Base-by-base conservation (phyloP, 768 basidiomycete genomes). In the Mycena sanguinolenta region DNA sequence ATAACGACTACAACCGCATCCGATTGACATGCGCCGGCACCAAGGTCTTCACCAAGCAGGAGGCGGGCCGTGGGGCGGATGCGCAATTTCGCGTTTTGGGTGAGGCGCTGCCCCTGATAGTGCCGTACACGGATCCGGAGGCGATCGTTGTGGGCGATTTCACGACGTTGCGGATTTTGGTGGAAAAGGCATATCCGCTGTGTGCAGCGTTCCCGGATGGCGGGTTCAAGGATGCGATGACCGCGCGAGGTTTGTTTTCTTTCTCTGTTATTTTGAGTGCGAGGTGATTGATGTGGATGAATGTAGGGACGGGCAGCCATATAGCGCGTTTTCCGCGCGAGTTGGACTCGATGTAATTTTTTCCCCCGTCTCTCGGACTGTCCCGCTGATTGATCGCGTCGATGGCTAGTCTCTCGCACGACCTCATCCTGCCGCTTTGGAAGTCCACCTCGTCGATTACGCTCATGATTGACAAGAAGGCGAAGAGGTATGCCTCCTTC, bases 401-500 rank as follows among this genome's bases (percentile, higher is more conserved):
- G 7, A n/a, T 46, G 23, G 64, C 8, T 61, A 96, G 93, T 7
- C 83, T 95, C 39, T 83, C 87, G n/a, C 90, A 94, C 73, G 91
- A 95, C 60, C 85, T 99, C 28, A 80, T 92, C n/a, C 82, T 98
- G n/a, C 97, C 98, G 0, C 87, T 99, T 60, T 99, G 97, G 98
- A 96, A 95, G 81, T 96, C 95, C 2, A 92, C 92, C 67, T 89
- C 91, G 16, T 97, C 96, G 0, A 78, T 97, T 61, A 90, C 92
- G 0, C 84, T 99, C 67, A 96, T 99, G 95, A 90, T 98, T 63
- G 96, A 99, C 82, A 99, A 99, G 81, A 94, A 94, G 77, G 95
- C 96, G 28, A 99, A 99, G 82, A 95, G 93, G 97, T 95, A 52
- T n/a, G n/a, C n/a, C n/a, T n/a, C n/a, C n/a, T n/a, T n/a, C n/a